Conservation (phyloP, 768 basidiomycete genomes). For the Trametes cingulata region DNA sequence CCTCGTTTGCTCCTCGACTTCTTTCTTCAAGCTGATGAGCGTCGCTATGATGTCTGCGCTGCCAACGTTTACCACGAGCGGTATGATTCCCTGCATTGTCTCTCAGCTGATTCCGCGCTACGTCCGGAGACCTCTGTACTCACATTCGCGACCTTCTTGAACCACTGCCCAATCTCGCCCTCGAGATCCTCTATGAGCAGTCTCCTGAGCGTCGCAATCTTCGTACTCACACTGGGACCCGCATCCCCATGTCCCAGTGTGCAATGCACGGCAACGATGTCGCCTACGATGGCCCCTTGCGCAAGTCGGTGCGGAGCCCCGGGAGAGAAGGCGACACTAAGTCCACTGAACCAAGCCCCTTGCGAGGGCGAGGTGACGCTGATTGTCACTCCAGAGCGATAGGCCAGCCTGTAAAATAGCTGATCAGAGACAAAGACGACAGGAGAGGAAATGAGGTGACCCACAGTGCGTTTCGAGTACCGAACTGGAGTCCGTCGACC, state of each 20-base stretch:
- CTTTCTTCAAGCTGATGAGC: slow-evolving; percentile 58
- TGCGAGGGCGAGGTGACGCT: slow-evolving; percentile 40
- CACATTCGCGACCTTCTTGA: slow-evolving; percentile 36
- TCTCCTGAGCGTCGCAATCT: slow-evolving; percentile 70
- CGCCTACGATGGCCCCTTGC: slow-evolving; percentile 44
- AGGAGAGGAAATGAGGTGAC: slow-evolving; percentile 2
- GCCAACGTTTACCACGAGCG: slow-evolving; percentile 66
- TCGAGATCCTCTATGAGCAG: slow-evolving; percentile 48
- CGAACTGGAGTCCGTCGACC: slow-evolving; percentile 61
- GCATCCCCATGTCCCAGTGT: slow-evolving; percentile 44
- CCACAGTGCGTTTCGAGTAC: slow-evolving; percentile 35
- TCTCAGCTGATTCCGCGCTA: no score
- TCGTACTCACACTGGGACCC: slow-evolving; percentile 65
- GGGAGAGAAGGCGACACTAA: slow-evolving; percentile 45
- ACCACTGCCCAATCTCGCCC: slow-evolving; percentile 33
- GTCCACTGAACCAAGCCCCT: slow-evolving; percentile 38
- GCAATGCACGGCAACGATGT: slow-evolving; percentile 42
- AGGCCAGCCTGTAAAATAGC: slow-evolving; percentile 40
- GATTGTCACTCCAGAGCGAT: slow-evolving; percentile 47
- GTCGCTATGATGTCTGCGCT: slow-evolving; percentile 78
- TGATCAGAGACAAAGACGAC: not conserved
- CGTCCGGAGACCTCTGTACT: no score
- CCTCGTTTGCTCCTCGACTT: slow-evolving; percentile 44
- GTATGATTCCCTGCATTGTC: slow-evolving; percentile 48
- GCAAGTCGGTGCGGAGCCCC: slow-evolving; percentile 43